Percentiles rank a stretch among this genome's conserved stretches.
These are phyloP conservation scores for Xerocomellus dryophilus DNA, from an alignment of 768 basidiomycete species.

Conservation along the genomic window DNA sequence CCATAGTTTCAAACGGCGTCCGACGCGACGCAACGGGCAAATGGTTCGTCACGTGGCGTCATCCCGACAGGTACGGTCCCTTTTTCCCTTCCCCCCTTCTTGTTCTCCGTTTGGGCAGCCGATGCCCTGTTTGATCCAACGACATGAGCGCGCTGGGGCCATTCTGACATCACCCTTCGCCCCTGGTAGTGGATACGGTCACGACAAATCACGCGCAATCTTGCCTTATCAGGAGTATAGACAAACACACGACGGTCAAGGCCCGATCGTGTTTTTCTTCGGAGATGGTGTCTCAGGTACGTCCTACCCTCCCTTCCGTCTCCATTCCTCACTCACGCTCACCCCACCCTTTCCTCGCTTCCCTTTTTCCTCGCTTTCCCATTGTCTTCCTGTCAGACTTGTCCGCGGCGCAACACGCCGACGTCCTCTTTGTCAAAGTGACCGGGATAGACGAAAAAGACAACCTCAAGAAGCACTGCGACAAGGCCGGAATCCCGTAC, in stretches of 20 bases:
- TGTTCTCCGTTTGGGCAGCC: background rate
- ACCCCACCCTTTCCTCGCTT: background rate
- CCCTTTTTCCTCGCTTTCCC: background rate
- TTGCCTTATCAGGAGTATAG: conserved; percentile 70
- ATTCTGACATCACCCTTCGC: background rate
- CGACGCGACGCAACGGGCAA: conserved; percentile 53
- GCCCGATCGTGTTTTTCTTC: conserved; percentile 89
- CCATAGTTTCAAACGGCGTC: conserved; percentile 94
- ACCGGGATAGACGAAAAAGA: conserved; percentile 70
- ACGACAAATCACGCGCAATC: conserved; percentile 96
- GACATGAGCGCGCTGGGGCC: background rate
- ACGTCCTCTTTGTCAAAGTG: conserved; percentile 91
- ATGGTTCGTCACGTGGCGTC: conserved; percentile 85
- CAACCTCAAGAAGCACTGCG: conserved; percentile 83
- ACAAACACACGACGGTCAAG: conserved; percentile 14
- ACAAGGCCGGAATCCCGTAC: conserved; percentile 72
- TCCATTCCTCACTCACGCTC: background rate
- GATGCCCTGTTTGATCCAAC: background rate
- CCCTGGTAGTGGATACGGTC: conserved; percentile 69
- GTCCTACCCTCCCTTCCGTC: background rate
- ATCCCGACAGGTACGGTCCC: conserved; percentile 72
- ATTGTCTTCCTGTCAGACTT: conserved; percentile 59
- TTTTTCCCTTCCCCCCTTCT: background rate
- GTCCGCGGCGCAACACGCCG: conserved; percentile 89
- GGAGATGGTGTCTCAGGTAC: conserved; percentile 95